Base-by-base conservation (phyloP, 2,329 filamentous ascomycete species). In the Aspergillus awamori region DNA sequence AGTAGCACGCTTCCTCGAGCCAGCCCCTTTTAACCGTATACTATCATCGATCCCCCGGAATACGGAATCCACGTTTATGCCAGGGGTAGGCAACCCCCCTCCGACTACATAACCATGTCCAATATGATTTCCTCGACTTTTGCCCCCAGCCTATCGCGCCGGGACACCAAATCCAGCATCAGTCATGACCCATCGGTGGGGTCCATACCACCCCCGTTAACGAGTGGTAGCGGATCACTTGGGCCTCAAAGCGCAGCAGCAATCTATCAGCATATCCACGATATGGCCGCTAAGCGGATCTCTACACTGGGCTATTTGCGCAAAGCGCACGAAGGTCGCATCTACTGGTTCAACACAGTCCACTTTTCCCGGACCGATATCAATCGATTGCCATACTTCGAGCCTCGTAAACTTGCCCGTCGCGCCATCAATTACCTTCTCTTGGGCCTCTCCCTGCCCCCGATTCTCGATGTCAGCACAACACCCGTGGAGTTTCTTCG, bases 261-360 rank as follows among this genome's bases (percentile, higher is more conserved):
- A 52, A 81, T 88, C 59, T 88, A 86, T 73, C 83, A 87, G 67
- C 84, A 87, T 65, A 87, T 99, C 63, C 91, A 94, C 60, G 94
- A 98, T 62, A 86, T 92, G 69, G 90, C 92, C 39, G 89, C 89
- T 61, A 99, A 99, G 81, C 86, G 95, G 68, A 97, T 99, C 81
- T 93, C 92, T 2, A 98, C 95, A 0, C 77, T 99, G 45, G 92
- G 96, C 70, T 99, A 99, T 74, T 77, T 99, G 65, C 87, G 93
- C 64, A 97, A 96, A 80, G 90, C 93, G 92, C 93, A 99, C 74
- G 93, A 97, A 79, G 93, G 94, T 63, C 89, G 92, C 61, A 88
- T 97, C 45, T 98, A 96, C 81, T 98, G 95, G 93, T 97, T 98
- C 83, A 97, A 97, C 79, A 97, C 95, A 0, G 87, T 97, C 63